Percentiles rank a stretch among this genome's conserved stretches.
phyloP scores from a whole-genome alignment of 352 stramenopile genomes.

The Pythium rhizo-oryzae region DNA sequence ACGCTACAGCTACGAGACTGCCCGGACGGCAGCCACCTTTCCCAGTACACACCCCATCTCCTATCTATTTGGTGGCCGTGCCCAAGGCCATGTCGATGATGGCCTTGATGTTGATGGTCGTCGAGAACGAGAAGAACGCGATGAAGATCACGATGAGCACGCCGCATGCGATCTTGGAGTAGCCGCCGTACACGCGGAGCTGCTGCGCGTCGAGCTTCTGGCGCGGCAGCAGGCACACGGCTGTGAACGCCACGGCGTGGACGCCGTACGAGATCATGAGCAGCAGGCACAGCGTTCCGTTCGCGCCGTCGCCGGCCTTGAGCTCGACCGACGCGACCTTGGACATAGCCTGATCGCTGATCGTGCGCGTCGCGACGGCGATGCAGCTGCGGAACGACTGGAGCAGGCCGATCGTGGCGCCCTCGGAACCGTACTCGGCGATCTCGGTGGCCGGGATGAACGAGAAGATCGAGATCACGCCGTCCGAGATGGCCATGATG shows the following conservation, averaged over 20 bases:
- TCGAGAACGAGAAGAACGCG: slow-evolving; percentile 33
- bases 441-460: slow-evolving; percentile 68
- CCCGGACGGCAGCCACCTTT: neutral
- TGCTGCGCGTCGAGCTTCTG: slow-evolving; percentile 42
- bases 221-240: slow-evolving; percentile 44
- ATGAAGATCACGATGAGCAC: slow-evolving; percentile 30
- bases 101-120: slow-evolving; percentile 32
- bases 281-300: slow-evolving; percentile 33
- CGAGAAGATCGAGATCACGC: slow-evolving; percentile 72
- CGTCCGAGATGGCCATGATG: slow-evolving; percentile 59
- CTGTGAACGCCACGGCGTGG: slow-evolving; percentile 54
- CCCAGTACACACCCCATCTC: neutral
- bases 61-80: slow-evolving; percentile 5
- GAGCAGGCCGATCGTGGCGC: slow-evolving; percentile 65
- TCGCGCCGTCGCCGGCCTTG: slow-evolving; percentile 5
- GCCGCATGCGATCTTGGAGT: slow-evolving; percentile 31
- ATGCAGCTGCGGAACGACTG: slow-evolving; percentile 64
- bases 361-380: slow-evolving; percentile 53
- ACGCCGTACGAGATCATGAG: slow-evolving; percentile 64
- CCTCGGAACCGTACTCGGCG: slow-evolving; percentile 69
- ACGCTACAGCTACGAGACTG: neutral
- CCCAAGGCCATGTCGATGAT: slow-evolving; percentile 33
- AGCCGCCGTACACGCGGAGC: slow-evolving; percentile 35
- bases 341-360: slow-evolving; percentile 52
- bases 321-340: slow-evolving; percentile 28